phyloP scores from a whole-genome alignment of 1,284 basidiomycete species.

The Marasmius sp. region DNA sequence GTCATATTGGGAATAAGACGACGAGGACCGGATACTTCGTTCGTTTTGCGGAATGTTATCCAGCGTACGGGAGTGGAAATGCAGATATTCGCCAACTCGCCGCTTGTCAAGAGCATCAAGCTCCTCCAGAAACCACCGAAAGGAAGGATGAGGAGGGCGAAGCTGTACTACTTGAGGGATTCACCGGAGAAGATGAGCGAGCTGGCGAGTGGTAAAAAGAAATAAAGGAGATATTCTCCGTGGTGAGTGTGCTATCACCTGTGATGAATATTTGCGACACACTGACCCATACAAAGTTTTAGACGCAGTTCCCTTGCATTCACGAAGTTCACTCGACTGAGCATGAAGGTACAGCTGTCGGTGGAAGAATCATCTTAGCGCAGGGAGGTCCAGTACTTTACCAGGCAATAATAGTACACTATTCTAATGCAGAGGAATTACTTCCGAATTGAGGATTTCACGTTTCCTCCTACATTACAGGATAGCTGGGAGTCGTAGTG shows the following conservation, averaged over 20 bases:
- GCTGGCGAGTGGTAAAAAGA: constrained; percentile 60
- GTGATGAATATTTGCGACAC: too few relatives aligned
- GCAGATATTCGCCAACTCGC: constrained; percentile 83
- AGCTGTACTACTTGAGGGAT: constrained; percentile 77
- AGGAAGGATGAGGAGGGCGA: constrained; percentile 68
- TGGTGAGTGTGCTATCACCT: neutral
- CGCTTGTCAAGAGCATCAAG: constrained; percentile 84
- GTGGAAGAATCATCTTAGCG: too few relatives aligned
- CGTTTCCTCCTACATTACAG: too few relatives aligned
- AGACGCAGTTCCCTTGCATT: too few relatives aligned
- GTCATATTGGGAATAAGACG: constrained; percentile 81
- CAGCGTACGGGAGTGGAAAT: constrained; percentile 89
- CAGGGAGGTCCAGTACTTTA: too few relatives aligned
- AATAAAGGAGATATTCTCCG: constrained; percentile 20
- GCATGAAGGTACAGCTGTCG: too few relatives aligned
- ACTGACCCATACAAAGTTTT: too few relatives aligned
- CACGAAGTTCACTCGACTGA: too few relatives aligned
- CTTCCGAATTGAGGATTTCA: too few relatives aligned
- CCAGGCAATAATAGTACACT: too few relatives aligned
- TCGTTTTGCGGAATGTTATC: constrained; percentile 84
- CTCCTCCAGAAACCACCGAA: constrained; percentile 63
- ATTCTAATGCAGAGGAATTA: too few relatives aligned
- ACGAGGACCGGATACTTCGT: constrained; percentile 80
- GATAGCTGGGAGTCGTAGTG: too few relatives aligned
- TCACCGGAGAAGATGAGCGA: constrained; percentile 80